These are phyloP conservation scores for Coprinellus micaceus DNA, from an alignment of 768 basidiomycete species.

Conservation along the genomic window DNA sequence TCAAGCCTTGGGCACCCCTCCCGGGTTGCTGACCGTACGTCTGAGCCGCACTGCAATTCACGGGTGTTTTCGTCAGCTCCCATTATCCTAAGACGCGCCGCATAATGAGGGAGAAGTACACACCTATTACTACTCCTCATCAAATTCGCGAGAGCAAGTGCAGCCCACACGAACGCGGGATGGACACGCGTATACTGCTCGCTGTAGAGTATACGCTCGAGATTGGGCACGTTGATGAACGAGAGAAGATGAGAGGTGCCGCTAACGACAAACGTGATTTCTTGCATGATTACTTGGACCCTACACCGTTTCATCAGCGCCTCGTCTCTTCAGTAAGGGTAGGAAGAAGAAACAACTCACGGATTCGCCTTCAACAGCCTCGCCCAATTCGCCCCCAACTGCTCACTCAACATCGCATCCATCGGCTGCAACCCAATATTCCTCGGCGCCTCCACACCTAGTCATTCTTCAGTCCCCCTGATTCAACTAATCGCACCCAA, in stretches of 20 bases:
- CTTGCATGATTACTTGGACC: constrained; percentile 19
- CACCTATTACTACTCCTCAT: constrained; percentile 72
- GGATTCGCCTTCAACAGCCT: constrained; percentile 1
- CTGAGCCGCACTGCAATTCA: too few species aligned
- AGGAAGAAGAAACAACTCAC: background rate
- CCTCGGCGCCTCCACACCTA: too few species aligned
- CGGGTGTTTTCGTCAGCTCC: too few species aligned
- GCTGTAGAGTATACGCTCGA: too few species aligned
- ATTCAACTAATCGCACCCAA: too few species aligned
- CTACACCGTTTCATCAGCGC: constrained; percentile 6
- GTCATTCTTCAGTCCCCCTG: too few species aligned
- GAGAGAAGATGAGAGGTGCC: background rate
- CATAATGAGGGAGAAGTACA: too few species aligned
- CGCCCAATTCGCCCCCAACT: background rate
- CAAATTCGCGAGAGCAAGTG: constrained; percentile 65
- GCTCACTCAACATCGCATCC: background rate
- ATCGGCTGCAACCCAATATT: background rate
- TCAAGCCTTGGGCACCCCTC: constrained; percentile 50
- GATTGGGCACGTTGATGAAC: background rate
- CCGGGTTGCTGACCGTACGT: constrained; percentile 45
- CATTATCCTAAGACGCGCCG: too few species aligned
- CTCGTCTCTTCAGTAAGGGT: background rate
- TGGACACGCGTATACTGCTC: too few species aligned
- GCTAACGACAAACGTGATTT: constrained; percentile 28
- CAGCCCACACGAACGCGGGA: constrained; percentile 32